Conservation (phyloP, 306 rosid genomes). For the Glycine tomentella region DNA sequence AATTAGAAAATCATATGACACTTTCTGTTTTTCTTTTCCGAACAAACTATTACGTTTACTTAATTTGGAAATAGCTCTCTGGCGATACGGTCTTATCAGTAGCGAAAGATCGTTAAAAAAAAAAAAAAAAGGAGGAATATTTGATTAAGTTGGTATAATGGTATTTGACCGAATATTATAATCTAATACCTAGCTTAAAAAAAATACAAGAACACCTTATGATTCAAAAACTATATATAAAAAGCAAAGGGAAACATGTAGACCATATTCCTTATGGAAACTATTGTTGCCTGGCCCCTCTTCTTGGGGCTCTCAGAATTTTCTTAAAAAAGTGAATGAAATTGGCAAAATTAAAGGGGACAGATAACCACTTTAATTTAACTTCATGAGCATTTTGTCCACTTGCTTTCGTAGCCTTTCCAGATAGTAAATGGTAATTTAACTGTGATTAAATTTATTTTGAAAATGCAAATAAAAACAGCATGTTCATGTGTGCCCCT, state of each 20-base stretch:
- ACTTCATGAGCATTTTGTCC: slow-evolving; percentile 13
- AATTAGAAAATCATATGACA: not conserved
- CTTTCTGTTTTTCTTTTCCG: not conserved
- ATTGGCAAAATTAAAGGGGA: slow-evolving; percentile 19
- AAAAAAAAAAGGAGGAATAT: not conserved
- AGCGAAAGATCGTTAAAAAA: not conserved
- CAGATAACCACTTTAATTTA: not conserved
- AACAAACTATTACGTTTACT: not conserved
- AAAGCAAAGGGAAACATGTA: not conserved
- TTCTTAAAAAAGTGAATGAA: not conserved
- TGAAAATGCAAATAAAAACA: not conserved
- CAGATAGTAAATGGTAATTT: not conserved
- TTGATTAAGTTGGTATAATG: not conserved
- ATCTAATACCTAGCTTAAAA: not conserved
- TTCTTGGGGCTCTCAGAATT: not conserved
- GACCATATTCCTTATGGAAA: not conserved
- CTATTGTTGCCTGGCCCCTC: not conserved
- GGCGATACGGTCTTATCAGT: not conserved
- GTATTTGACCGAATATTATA: not conserved
- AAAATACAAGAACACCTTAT: not conserved
- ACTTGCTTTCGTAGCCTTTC: not conserved
- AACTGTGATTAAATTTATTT: not conserved
- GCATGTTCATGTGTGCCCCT: not conserved
- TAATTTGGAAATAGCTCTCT: not conserved
- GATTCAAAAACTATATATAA: not conserved